Evolutionary conservation across 2,329 filamentous ascomycete genomes (phyloP), one percentile per base, ranked within the genome.

Genomic region (Colletotrichum caudatum): DNA sequence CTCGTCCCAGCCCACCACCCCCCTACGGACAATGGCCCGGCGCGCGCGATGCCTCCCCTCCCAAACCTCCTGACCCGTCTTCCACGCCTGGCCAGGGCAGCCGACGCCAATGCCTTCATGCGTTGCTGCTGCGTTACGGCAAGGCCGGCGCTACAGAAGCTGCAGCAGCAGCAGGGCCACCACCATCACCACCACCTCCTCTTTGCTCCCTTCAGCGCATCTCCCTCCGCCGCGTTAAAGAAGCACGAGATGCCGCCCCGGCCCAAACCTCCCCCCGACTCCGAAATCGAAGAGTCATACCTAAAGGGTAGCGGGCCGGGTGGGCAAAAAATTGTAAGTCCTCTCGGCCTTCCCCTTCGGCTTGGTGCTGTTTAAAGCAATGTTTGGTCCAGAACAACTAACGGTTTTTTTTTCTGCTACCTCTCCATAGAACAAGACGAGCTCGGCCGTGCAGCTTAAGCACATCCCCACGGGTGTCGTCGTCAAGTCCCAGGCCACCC

Each of bases 301-400:
- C 87, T 99, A 72, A 97, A 96, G 80, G 96, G 96, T 76, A 93
- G 90, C 76, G 96, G 96, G 1, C 95, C 96, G 0, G 96, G 96
- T 33, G 96, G 96, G 0, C 96, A 99, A 80, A 98, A 98, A 81
- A 98, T 98, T 83, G 92, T 94, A 82, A 65, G 84, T 80, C 16
- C 20, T 54, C 33, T 39, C 33, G 33, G 4, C 39, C 18, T 20
- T n/a, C 7, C 11, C 3, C 5, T 20, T 9, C 23, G 69, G 67
- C 23, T n/a, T 44, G n/a, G 11, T 33, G 23, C 48, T 56, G 54
- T 18, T 72, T 71, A 50, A 75, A 20, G 35, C 58, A 70, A 20
- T 20, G 8, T 59, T 61, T n/a, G 63, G 23, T n/a, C 18, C 12
- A 37, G 46, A 44, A 58, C n/a, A 35, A 23, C 26, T 58, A 35